Evolutionary conservation across 106 monocot species (phyloP), one percentile per base, ranked within the genome.

Genomic region (Hemerocallis citrina): DNA sequence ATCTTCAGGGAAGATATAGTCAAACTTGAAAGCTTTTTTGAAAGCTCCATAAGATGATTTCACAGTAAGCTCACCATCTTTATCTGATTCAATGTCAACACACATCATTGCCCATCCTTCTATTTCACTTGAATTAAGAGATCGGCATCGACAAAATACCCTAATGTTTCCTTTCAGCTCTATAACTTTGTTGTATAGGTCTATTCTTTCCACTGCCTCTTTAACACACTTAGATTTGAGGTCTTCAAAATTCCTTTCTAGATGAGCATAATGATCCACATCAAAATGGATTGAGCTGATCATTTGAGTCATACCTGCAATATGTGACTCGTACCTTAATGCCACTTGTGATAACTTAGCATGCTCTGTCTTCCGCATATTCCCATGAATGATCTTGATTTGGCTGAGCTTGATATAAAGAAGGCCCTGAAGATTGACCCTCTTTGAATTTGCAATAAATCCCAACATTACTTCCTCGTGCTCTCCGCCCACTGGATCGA

Each of bases 101-200:
- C 72, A 73, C 72, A 74, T 72, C 7, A 72, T 67, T 62, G 63
- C 71, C 27, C 85, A 89, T 46, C n/a, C 69, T 35, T 34, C 77
- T 59, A 71, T 65, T 83, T 94, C 93, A 66, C 86, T 80, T 19
- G 17, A 31, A 31, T 77, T 94, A 51, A 89, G 72, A 62, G 93
- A 89, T 9, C 93, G 81, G 50, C 93, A 85, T 47, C 93, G 63
- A 31, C 93, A 93, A 61, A 85, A 89, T 0, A 93, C 93, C 77
- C 85, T 82, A 47, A 93, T 93, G 66, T 93, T 93, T 59, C 93
- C 92, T 93, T 85, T 94, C 33, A 89, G 47, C 72, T 94, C 93
- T 50, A 94, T 56, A 63, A 94, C 59, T 52, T 82, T 89, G 39
- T 89, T 94, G 69, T 94, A 86, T 15, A 94, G 64, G 7, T 89